Evolutionary conservation across 768 basidiomycete species (phyloP).

Genomic region (Rhodotorula taiwanensis): DNA sequence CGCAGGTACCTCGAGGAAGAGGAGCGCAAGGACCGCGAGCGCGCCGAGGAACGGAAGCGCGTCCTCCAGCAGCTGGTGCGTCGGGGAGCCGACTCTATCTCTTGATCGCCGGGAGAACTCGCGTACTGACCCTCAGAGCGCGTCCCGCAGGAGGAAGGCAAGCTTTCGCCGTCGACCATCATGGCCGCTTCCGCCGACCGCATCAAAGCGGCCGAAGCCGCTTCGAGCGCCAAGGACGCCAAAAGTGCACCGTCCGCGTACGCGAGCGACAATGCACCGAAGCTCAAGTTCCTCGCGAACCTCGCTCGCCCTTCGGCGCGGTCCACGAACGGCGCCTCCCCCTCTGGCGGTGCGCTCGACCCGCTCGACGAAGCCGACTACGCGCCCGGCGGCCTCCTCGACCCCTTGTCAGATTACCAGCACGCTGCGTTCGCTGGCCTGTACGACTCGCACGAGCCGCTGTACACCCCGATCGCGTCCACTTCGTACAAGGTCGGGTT

Average conservation of each 20-base stretch:
- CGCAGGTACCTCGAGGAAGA: slow-evolving; percentile 28
- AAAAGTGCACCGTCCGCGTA: not conserved
- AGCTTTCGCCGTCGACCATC: not conserved
- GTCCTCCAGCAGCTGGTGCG: slow-evolving; percentile 21
- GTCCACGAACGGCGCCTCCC: not conserved
- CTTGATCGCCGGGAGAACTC: too few relatives aligned
- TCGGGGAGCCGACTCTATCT: not conserved
- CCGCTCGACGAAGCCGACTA: slow-evolving; percentile 41
- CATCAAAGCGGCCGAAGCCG: slow-evolving; percentile 10
- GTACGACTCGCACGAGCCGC: slow-evolving; percentile 51
- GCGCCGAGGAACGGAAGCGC: slow-evolving; percentile 24
- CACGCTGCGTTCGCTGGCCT: slow-evolving; percentile 62
- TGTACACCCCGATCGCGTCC: slow-evolving; percentile 47
- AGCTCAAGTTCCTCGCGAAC: slow-evolving; percentile 27
- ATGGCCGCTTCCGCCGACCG: slow-evolving; percentile 23
- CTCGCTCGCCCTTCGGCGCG: not conserved
- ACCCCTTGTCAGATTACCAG: slow-evolving; percentile 60
- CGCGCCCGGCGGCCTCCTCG: slow-evolving; percentile 56
- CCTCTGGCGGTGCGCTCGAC: not conserved
- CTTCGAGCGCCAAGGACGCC: not conserved
- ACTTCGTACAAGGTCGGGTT: not conserved
- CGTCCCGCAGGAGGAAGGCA: slow-evolving; percentile 14
- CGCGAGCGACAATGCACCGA: not conserved
- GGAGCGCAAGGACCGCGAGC: slow-evolving; percentile 42
- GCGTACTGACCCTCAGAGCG: not conserved